These are phyloP conservation scores for Colletotrichum liriopes DNA, from an alignment of 2,329 filamentous ascomycete genomes.

Conservation along the genomic window DNA sequence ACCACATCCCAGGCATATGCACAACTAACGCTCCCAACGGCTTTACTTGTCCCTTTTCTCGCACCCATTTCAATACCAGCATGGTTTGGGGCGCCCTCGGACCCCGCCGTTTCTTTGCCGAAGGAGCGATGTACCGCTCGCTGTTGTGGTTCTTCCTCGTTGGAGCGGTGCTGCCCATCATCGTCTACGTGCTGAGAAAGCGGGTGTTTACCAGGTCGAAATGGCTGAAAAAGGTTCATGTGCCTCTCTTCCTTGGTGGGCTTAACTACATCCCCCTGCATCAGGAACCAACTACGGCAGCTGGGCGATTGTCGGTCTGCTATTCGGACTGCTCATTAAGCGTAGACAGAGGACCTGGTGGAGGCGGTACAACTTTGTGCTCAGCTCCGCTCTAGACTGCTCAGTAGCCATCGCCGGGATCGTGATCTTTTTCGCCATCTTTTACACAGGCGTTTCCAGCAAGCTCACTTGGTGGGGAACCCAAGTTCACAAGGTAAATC, in stretches of 20 bases:
- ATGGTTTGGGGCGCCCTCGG: slow-evolving; percentile 72
- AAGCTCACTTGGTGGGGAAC: slow-evolving; percentile 52
- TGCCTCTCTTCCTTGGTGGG: slow-evolving; percentile 51
- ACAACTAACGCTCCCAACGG: slow-evolving; percentile 59
- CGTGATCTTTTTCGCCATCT: slow-evolving; percentile 53
- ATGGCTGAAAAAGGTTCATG: slow-evolving; percentile 49
- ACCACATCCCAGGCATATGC: slow-evolving; percentile 67
- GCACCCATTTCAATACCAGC: slow-evolving; percentile 66
- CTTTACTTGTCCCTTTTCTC: slow-evolving; percentile 59
- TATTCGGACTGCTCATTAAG: slow-evolving; percentile 49
- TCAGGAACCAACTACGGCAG: slow-evolving; percentile 53
- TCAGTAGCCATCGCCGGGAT: slow-evolving; percentile 52
- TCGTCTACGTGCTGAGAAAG: slow-evolving; percentile 57
- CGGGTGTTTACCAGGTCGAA: slow-evolving; percentile 39
- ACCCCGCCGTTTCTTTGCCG: slow-evolving; percentile 68
- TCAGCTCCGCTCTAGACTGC: slow-evolving; percentile 52
- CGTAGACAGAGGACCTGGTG: slow-evolving; percentile 49
- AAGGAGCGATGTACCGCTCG: slow-evolving; percentile 63
- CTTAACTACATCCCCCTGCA: slow-evolving; percentile 53
- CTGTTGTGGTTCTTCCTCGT: slow-evolving; percentile 70
- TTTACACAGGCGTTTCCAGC: slow-evolving; percentile 50
- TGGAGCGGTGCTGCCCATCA: slow-evolving; percentile 63
- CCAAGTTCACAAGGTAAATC: slow-evolving; percentile 43
- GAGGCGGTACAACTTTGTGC: slow-evolving; percentile 52
- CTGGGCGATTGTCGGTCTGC: slow-evolving; percentile 50